Percentiles rank a stretch among this genome's conserved stretches.
Evolutionary conservation across 1,139 yeast species (phyloP).

Genomic region (Schwanniomyces etchellsii): DNA sequence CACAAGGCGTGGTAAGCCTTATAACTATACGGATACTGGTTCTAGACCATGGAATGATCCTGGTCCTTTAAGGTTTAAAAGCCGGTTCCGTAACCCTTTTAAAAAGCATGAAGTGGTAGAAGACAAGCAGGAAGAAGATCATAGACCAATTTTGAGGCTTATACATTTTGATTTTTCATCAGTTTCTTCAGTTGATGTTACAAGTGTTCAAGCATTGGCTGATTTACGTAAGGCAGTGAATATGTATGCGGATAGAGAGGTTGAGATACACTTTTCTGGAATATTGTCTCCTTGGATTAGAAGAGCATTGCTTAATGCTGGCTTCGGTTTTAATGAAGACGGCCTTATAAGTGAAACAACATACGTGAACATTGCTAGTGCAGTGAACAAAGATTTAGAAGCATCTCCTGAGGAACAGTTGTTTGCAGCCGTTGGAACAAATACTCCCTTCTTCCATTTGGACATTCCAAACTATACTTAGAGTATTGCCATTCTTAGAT

Average conservation of each 20-base stretch:
- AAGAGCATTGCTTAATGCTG: slow-evolving; percentile 68
- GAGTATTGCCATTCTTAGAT: slow-evolving; percentile 1
- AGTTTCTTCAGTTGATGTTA: slow-evolving; percentile 70
- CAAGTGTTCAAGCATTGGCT: slow-evolving; percentile 72
- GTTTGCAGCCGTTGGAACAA: slow-evolving; percentile 61
- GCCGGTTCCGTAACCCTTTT: slow-evolving; percentile 26
- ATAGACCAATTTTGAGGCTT: slow-evolving; percentile 63
- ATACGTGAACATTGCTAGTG: slow-evolving; percentile 35
- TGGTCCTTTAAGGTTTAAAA: slow-evolving; percentile 56
- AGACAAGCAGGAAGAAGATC: slow-evolving; percentile 23
- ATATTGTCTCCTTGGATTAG: slow-evolving; percentile 83
- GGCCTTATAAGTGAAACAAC: slow-evolving; percentile 35
- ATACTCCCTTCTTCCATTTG: slow-evolving; percentile 81
- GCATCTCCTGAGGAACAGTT: slow-evolving; percentile 26
- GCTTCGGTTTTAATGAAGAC: slow-evolving; percentile 63
- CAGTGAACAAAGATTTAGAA: slow-evolving; percentile 28
- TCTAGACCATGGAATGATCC: slow-evolving; percentile 93
- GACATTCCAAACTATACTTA: slow-evolving; percentile 70
- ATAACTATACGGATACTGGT: slow-evolving; percentile 42
- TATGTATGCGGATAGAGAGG: slow-evolving; percentile 74
- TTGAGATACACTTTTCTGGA: slow-evolving; percentile 87
- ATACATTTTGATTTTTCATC: slow-evolving; percentile 78
- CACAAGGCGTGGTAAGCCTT: slow-evolving; percentile 59
- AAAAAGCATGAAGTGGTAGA: slow-evolving; percentile 8
- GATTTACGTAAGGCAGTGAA: slow-evolving; percentile 72